Conservation (phyloP, 2,329 filamentous ascomycete species). For the Podosphaera xanthii region DNA sequence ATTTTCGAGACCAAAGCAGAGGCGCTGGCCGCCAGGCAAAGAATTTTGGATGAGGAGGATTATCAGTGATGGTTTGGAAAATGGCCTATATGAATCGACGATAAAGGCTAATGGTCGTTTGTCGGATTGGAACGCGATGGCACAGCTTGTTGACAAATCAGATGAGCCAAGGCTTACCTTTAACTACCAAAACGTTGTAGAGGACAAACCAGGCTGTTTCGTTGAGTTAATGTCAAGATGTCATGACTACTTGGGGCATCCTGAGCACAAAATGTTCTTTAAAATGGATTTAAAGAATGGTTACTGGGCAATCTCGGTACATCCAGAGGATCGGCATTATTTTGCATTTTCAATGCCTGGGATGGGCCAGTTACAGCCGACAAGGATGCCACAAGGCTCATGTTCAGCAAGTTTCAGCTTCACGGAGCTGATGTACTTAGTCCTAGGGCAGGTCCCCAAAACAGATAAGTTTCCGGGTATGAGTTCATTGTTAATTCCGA, state of each 20-base stretch:
- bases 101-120: background rate
- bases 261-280: background rate
- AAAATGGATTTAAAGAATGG: background rate
- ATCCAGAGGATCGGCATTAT: background rate
- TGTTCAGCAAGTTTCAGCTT: background rate
- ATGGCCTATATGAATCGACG: background rate
- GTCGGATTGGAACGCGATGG: background rate
- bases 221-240: background rate
- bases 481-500: background rate
- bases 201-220: background rate
- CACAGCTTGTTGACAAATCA: background rate
- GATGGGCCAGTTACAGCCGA: background rate
- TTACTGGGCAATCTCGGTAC: background rate
- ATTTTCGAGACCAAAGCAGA: background rate
- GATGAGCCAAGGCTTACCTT: background rate
- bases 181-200: slow-evolving; percentile 1
- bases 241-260: background rate
- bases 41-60: background rate
- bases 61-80: background rate
- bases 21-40: background rate
- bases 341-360: background rate
- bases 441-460: background rate
- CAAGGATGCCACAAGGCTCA: background rate
- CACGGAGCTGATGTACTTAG: background rate
- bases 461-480: background rate